Conservation (phyloP, 1,139 yeast species). For the Starmera stellimalicola region DNA sequence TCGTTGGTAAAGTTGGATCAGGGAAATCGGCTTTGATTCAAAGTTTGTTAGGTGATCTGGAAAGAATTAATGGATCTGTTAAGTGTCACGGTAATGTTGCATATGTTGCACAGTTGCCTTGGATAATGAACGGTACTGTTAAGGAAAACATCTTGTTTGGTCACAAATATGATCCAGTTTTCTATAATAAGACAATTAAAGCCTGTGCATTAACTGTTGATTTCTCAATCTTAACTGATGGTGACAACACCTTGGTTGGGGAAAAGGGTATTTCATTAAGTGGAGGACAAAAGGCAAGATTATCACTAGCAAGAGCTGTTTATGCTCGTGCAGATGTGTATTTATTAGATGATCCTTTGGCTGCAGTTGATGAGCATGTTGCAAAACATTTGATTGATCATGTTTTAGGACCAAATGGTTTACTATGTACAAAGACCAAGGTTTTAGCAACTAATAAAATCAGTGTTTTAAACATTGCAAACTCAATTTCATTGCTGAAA, state of each 20-base stretch:
- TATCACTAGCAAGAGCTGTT: constrained; percentile 89
- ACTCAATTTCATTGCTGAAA: constrained; percentile 60
- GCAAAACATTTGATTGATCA: constrained; percentile 75
- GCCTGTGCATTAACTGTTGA: constrained; percentile 90
- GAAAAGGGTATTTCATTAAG: constrained; percentile 95
- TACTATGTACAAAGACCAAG: constrained; percentile 66
- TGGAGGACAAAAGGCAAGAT: constrained; percentile 96
- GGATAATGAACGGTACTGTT: constrained; percentile 94
- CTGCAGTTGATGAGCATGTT: constrained; percentile 94
- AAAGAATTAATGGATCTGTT: constrained; percentile 70
- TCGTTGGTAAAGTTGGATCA: constrained; percentile 88
- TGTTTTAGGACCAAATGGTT: constrained; percentile 75
- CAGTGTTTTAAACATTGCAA: constrained; percentile 73
- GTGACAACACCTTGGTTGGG: constrained; percentile 88
- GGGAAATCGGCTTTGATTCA: constrained; percentile 88
- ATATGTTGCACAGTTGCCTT: constrained; percentile 86
- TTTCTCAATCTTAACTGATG: constrained; percentile 70
- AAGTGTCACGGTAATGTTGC: constrained; percentile 73
- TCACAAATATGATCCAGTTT: constrained; percentile 68
- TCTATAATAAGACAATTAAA: constrained; percentile 67
- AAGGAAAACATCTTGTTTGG: constrained; percentile 89
- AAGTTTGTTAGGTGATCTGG: constrained; percentile 77
- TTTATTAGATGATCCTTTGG: constrained; percentile 82
- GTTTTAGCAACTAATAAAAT: constrained; percentile 85
- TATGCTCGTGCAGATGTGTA: constrained; percentile 91